Conservation (phyloP, 2,329 filamentous ascomycete genomes). For the Apiospora saccharicola region DNA sequence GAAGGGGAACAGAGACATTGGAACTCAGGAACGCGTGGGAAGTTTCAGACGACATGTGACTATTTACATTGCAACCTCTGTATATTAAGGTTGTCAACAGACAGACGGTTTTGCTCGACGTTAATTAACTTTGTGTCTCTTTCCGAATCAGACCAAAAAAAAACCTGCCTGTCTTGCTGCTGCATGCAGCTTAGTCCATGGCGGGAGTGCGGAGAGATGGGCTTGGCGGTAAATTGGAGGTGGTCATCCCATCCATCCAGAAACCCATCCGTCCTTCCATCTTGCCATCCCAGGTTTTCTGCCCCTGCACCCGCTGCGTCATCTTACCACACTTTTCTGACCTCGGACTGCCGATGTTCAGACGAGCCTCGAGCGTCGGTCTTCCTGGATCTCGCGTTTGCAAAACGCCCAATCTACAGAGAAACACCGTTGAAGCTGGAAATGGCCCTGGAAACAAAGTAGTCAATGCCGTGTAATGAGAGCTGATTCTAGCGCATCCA, state of each 20-base stretch:
- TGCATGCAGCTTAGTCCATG: constrained; percentile 8
- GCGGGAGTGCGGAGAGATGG: constrained; percentile 6
- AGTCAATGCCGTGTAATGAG: not conserved
- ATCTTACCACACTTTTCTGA: not conserved
- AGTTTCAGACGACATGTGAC: constrained; percentile 1
- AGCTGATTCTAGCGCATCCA: not conserved
- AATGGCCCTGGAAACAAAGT: not conserved
- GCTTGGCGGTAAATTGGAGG: constrained; percentile 1
- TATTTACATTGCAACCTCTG: not conserved
- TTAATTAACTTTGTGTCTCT: too few species aligned
- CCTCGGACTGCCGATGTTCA: not conserved
- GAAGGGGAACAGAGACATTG: not conserved
- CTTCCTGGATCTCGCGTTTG: not conserved
- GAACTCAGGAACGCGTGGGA: not conserved
- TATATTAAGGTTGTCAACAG: constrained; percentile 3
- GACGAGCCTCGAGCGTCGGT: not conserved
- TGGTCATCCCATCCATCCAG: not conserved
- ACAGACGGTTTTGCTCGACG: too few species aligned
- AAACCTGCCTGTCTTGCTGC: not conserved
- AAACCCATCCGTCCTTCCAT: not conserved
- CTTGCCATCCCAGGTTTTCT: not conserved
- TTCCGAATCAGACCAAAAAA: not conserved
- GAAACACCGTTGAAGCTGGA: not conserved
- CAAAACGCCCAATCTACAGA: not conserved
- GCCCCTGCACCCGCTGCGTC: constrained; percentile 11